Conservation (phyloP, 2,329 filamentous ascomycete species). For the Pleoardoris graminearum region DNA sequence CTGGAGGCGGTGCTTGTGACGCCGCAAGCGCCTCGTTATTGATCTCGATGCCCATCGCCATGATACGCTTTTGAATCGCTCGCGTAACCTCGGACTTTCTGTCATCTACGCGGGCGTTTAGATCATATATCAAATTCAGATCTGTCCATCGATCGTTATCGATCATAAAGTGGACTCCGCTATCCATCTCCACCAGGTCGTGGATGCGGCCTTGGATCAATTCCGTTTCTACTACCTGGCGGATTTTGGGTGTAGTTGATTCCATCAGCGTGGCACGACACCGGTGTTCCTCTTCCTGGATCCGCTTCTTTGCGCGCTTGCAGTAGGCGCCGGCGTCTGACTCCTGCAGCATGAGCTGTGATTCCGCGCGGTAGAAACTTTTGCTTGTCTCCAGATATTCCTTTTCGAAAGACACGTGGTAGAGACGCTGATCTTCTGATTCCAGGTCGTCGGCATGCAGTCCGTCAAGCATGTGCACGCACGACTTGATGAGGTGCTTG, state of each 20-base stretch:
- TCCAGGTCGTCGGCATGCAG: slow-evolving; percentile 83
- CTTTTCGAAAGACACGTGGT: slow-evolving; percentile 80
- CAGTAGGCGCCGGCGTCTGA: slow-evolving; percentile 84
- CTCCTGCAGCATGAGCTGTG: slow-evolving; percentile 71
- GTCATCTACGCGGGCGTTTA: slow-evolving; percentile 76
- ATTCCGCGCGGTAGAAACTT: slow-evolving; percentile 76
- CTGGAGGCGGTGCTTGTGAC: slow-evolving; percentile 53
- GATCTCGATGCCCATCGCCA: slow-evolving; percentile 80
- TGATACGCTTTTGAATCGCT: slow-evolving; percentile 73
- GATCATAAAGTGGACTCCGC: slow-evolving; percentile 85
- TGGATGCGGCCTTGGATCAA: slow-evolving; percentile 76
- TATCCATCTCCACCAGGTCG: slow-evolving; percentile 85
- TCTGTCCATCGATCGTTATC: slow-evolving; percentile 83
- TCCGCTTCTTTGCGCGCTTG: slow-evolving; percentile 70
- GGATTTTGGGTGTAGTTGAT: slow-evolving; percentile 72
- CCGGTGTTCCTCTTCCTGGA: slow-evolving; percentile 79
- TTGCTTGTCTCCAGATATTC: slow-evolving; percentile 72
- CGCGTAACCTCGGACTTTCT: slow-evolving; percentile 71
- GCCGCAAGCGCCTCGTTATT: slow-evolving; percentile 67
- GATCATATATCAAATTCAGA: slow-evolving; percentile 76
- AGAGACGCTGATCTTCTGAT: slow-evolving; percentile 77
- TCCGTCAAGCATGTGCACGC: slow-evolving; percentile 85
- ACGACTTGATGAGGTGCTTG: slow-evolving; percentile 77
- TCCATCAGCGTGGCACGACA: slow-evolving; percentile 80
- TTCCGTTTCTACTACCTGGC: slow-evolving; percentile 75